These are phyloP conservation scores for Geotrichum cucujoidarum DNA, from an alignment of 1,139 yeast genomes.

Conservation along the genomic window DNA sequence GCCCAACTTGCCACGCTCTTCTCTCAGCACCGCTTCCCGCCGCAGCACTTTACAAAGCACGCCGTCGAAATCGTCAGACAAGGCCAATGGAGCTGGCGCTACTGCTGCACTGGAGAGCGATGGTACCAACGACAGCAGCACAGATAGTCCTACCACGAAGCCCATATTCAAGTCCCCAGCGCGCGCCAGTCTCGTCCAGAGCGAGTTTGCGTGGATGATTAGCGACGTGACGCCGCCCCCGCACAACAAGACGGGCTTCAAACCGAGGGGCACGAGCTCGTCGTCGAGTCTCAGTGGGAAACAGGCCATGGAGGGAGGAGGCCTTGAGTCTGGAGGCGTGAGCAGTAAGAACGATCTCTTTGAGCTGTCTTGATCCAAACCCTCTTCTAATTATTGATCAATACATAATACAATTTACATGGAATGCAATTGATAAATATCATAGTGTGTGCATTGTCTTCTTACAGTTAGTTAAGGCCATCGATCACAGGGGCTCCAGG, in stretches of 20 bases:
- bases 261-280: neutral
- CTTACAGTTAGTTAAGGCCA: too few relatives aligned
- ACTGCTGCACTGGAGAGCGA: neutral
- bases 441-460: too few relatives aligned
- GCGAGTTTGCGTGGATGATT: slow-evolving; percentile 21
- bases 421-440: too few relatives aligned
- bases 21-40: neutral
- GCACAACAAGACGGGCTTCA: neutral
- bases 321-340: neutral
- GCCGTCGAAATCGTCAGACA: neutral
- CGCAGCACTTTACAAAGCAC: neutral
- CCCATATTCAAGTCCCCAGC: slow-evolving; percentile 10
- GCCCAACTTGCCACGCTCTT: neutral
- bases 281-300: neutral
- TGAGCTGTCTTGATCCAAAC: neutral
- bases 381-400: too few relatives aligned
- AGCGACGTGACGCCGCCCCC: slow-evolving; percentile 13
- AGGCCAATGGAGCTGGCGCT: neutral
- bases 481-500: too few relatives aligned
- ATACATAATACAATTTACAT: too few relatives aligned
- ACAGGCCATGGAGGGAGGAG: neutral
- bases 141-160: too few relatives aligned
- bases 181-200: slow-evolving; percentile 18
- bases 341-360: neutral
- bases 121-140: neutral